Base-by-base conservation (phyloP, 192 early-diverging fungal genomes). In the Umbelopsis sp. region DNA sequence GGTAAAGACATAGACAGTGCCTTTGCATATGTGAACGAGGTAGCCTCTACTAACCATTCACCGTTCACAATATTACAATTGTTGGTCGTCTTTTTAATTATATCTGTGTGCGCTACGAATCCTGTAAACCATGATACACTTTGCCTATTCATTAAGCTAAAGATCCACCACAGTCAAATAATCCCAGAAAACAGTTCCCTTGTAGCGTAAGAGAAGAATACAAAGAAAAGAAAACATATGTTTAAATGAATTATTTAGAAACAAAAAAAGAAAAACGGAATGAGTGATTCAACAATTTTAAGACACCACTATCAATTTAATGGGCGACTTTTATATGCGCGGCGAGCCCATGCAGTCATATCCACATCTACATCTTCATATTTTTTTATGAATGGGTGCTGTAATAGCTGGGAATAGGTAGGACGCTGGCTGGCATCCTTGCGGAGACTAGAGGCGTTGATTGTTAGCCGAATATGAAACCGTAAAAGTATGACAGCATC, bases 281-380 rank as follows among this genome's bases (percentile, higher is more conserved):
- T 31, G 34, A 4, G 12, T 24, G 24, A 14, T 26, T 22, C 52
- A 34, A 29, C 26, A 20, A 20, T 62, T 14, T 20, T 62, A 17
- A 4, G 10, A 11, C 1, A 10, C 31, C 17, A 17, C 31, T 34
- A 32, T 62, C 26, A 62, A 62, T 31, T 32, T 29, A 29, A 10
- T 34, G 26, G 31, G 14, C n/a, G 2, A 1, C 17, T 62, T 73
- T 68, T 26, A 29, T 74, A 74, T 87, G 81, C 10, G 93, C 91
- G 32, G 81, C 74, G 2, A 2, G 90, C 94, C 95, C 95, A 97
- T 32, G 80, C 85, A 54, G 85, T 89, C 92, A 95, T 95, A 74
- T 97, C 94, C 2, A 97, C 94, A 4, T 85, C 77, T 4, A 41
- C 75, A 11, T 83, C 69, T 12, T 91, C 82, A 59, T 90, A 91